These are phyloP conservation scores for Dioscorea cayenensis DNA, from an alignment of 116 monocot species.

Conservation along the genomic window DNA sequence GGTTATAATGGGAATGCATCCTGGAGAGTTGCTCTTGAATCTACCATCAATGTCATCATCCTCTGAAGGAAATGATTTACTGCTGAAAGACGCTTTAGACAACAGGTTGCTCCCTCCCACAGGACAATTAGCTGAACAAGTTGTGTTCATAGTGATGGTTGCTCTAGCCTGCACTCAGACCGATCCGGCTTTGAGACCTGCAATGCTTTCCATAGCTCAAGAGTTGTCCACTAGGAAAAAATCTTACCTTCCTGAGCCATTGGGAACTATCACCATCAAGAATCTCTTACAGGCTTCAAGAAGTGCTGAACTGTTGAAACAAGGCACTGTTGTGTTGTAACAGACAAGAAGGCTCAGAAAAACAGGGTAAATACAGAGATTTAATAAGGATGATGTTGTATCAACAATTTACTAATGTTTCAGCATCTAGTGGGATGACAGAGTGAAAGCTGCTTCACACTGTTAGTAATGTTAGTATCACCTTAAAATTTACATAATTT, in stretches of 20 bases:
- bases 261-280: conserved; percentile 37
- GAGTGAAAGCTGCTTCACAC: no score
- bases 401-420: no score
- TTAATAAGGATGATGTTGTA: no score
- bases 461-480: no score
- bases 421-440: no score
- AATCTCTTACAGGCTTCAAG: conserved; percentile 11
- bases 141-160: conserved; percentile 40
- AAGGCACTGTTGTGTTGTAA: no score
- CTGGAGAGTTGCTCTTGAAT: conserved; percentile 25
- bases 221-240: conserved; percentile 45
- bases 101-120: conserved; percentile 45
- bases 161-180: conserved; percentile 44
- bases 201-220: conserved; percentile 62
- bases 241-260: conserved; percentile 42
- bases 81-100: conserved; percentile 51
- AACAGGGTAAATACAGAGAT: no score
- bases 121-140: conserved; percentile 47
- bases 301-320: no score
- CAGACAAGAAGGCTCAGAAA: no score
- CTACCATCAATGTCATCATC: background rate
- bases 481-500: no score
- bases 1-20: conserved; percentile 54
- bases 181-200: conserved; percentile 31
- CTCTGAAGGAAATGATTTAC: conserved; percentile 2